These are phyloP conservation scores for Colletotrichum sp. DNA, from an alignment of 2,329 filamentous ascomycete species.

Conservation along the genomic window DNA sequence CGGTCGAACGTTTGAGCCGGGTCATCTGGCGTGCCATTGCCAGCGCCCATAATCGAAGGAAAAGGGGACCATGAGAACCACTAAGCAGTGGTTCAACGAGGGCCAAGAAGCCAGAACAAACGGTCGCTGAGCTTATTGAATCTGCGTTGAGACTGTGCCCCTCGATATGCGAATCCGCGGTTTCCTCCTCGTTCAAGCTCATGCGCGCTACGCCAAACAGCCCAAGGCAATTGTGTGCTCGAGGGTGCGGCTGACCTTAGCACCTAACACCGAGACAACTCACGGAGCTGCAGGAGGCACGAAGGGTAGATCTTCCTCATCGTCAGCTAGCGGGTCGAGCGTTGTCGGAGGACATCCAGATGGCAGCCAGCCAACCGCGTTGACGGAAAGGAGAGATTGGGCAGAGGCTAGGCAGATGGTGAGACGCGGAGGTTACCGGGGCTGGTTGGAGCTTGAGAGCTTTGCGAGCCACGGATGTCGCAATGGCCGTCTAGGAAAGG, in stretches of 20 bases:
- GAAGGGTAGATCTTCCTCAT: not conserved
- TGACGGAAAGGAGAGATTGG: not conserved
- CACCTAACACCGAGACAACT: not conserved
- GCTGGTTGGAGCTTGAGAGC: not conserved
- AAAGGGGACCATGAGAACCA: not conserved
- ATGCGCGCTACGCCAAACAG: not conserved
- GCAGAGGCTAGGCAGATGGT: not conserved
- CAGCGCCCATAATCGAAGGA: not conserved
- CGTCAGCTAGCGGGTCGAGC: not conserved
- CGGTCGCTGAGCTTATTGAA: not conserved
- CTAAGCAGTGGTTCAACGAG: not conserved
- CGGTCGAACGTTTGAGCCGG: conserved; percentile 5
- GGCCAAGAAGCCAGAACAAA: not conserved
- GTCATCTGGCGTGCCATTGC: not conserved
- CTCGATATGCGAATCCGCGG: not conserved
- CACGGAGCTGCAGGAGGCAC: not conserved
- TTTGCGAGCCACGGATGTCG: not conserved
- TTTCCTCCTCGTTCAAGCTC: not conserved
- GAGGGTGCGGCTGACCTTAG: not conserved
- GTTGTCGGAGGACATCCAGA: not conserved
- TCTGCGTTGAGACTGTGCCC: not conserved
- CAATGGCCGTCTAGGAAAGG: not conserved
- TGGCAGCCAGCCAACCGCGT: not conserved
- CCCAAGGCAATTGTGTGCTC: not conserved
- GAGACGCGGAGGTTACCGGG: not conserved